Evolutionary conservation across 306 rosid species (phyloP).

Genomic region (Fagus crenata): DNA sequence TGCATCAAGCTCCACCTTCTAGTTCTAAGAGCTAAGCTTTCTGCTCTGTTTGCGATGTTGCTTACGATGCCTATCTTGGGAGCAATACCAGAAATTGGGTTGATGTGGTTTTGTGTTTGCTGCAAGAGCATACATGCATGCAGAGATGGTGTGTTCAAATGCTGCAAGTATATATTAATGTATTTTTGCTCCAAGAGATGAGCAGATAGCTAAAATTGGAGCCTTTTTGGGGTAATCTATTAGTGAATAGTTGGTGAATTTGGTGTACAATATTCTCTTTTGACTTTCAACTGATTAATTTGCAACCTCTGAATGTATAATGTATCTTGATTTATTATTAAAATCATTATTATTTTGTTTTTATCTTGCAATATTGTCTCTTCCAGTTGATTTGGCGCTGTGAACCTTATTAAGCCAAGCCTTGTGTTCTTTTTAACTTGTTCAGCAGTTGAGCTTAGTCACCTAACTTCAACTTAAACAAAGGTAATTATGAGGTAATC

Average conservation of each 20-base stretch:
- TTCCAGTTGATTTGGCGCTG: too few relatives aligned
- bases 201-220: background rate
- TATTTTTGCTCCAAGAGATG: background rate
- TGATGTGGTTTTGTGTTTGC: background rate
- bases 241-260: background rate
- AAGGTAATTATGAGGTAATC: too few relatives aligned
- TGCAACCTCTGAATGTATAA: background rate
- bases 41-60: background rate
- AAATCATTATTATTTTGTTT: background rate
- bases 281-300: background rate
- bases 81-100: background rate
- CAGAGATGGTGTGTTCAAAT: background rate
- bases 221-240: background rate
- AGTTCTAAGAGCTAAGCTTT: constrained; percentile 56
- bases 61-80: background rate
- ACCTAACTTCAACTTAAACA: too few relatives aligned
- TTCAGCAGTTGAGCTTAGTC: too few relatives aligned
- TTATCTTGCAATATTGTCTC: background rate
- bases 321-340: background rate
- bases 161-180: background rate
- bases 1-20: constrained; percentile 60
- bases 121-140: background rate
- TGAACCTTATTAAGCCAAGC: too few relatives aligned
- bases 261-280: background rate
- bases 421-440: too few relatives aligned